phyloP scores from a whole-genome alignment of 495 filamentous ascomycete species.

The Hypoxylon cercidicola region DNA sequence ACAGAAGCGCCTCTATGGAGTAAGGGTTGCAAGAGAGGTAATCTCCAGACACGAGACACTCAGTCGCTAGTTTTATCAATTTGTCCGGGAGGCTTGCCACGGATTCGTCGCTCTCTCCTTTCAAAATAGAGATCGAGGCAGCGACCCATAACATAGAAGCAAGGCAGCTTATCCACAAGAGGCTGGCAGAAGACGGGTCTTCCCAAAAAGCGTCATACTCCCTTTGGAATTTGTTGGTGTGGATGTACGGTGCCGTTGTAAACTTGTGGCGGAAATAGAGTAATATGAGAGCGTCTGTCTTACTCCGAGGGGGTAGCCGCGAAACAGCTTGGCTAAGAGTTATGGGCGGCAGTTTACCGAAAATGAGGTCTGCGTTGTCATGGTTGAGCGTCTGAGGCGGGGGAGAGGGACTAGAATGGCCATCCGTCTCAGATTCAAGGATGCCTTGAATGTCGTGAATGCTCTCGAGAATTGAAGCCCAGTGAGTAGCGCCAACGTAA shows the following conservation, averaged over 20 bases:
- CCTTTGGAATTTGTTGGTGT: slow-evolving; percentile 53
- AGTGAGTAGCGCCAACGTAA: slow-evolving; percentile 60
- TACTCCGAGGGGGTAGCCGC: slow-evolving; percentile 49
- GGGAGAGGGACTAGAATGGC: slow-evolving; percentile 36
- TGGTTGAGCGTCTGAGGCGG: slow-evolving; percentile 29
- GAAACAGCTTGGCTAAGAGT: slow-evolving; percentile 51
- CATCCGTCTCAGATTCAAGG: slow-evolving; percentile 46
- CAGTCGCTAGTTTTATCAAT: slow-evolving; percentile 41
- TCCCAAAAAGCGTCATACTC: slow-evolving; percentile 62
- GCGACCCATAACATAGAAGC: slow-evolving; percentile 53
- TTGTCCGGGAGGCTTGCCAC: slow-evolving; percentile 35
- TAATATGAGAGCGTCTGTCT: slow-evolving; percentile 55
- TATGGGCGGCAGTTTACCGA: slow-evolving; percentile 39
- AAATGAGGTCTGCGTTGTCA: slow-evolving; percentile 40
- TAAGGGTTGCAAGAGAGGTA: slow-evolving; percentile 56
- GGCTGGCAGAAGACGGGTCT: slow-evolving; percentile 46
- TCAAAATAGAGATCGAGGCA: slow-evolving; percentile 42
- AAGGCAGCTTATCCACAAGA: slow-evolving; percentile 56
- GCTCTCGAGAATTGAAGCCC: slow-evolving; percentile 61
- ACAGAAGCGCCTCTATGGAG: slow-evolving; percentile 59
- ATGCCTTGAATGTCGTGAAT: slow-evolving; percentile 49
- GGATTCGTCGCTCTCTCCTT: slow-evolving; percentile 39
- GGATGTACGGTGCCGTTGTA: slow-evolving; percentile 49
- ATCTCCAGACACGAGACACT: slow-evolving; percentile 56
- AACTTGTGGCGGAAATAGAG: slow-evolving; percentile 58